These are phyloP conservation scores for Angomonas ambiguus DNA, from an alignment of 208 protist genomes.

Conservation along the genomic window DNA sequence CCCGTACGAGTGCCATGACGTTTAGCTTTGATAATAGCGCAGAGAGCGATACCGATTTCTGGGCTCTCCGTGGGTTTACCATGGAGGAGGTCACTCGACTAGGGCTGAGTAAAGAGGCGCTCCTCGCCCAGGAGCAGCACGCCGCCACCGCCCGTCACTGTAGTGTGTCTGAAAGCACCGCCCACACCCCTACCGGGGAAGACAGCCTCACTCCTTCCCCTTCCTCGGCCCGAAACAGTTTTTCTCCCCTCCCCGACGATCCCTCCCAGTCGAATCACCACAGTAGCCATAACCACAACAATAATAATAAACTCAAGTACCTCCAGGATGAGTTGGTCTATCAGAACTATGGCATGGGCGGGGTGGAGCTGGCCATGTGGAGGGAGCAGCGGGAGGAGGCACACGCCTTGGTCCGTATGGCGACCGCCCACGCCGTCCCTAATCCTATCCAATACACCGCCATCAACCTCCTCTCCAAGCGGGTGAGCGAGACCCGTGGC, in stretches of 20 bases:
- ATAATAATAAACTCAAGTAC: background rate
- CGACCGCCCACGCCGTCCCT: slow-evolving; percentile 47
- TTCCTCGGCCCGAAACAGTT: no score
- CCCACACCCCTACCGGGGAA: background rate
- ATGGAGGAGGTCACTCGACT: slow-evolving; percentile 32
- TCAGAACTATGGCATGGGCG: slow-evolving; percentile 29
- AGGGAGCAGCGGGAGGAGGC: slow-evolving; percentile 43
- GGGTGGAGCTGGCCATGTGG: slow-evolving; percentile 51
- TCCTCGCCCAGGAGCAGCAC: background rate
- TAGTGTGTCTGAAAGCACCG: background rate
- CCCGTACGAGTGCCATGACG: slow-evolving; percentile 14
- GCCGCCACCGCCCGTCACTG: background rate
- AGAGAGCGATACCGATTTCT: slow-evolving; percentile 54
- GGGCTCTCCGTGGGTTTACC: slow-evolving; percentile 58
- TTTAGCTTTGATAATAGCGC: background rate
- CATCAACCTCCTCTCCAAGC: slow-evolving; percentile 42
- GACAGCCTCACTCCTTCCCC: no score
- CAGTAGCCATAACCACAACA: no score
- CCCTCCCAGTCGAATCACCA: background rate
- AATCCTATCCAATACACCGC: slow-evolving; percentile 34
- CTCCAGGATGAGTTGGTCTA: slow-evolving; percentile 8
- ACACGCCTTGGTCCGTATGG: slow-evolving; percentile 49
- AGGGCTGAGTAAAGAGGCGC: background rate
- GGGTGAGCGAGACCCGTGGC: slow-evolving; percentile 29
- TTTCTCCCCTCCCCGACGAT: background rate